phyloP scores from a whole-genome alignment of 139 green algal species.

The Chlorella ohadii region DNA sequence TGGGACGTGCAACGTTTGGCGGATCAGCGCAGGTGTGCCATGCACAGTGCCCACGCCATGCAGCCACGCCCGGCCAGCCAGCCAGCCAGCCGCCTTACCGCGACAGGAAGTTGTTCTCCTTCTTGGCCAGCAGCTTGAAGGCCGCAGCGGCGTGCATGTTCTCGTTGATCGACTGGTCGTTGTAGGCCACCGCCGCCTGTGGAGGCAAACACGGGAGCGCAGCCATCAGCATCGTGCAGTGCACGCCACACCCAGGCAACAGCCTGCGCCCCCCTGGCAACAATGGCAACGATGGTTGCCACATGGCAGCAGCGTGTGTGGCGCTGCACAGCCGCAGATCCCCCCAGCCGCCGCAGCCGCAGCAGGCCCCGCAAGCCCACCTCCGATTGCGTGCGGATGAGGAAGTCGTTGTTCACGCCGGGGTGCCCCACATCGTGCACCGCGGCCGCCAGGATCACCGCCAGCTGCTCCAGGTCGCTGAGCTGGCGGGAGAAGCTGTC shows the following conservation, averaged over 20 bases:
- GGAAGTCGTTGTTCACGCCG: slow-evolving; percentile 77
- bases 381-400: slow-evolving; percentile 50
- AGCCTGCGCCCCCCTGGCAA: too few species aligned
- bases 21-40: too few species aligned
- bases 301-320: too few species aligned
- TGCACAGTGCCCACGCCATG: not conserved
- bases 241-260: too few species aligned
- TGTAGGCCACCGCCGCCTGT: slow-evolving; percentile 65
- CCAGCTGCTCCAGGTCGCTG: slow-evolving; percentile 64
- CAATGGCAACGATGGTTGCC: too few species aligned
- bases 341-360: too few species aligned
- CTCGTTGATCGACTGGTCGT: slow-evolving; percentile 74
- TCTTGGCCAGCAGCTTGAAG: slow-evolving; percentile 54
- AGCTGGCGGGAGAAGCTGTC: slow-evolving; percentile 56
- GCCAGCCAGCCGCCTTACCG: not conserved
- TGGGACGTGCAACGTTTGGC: too few species aligned
- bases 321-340: too few species aligned
- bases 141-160: slow-evolving; percentile 64
- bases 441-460: slow-evolving; percentile 62
- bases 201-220: too few species aligned
- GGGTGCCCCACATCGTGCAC: slow-evolving; percentile 78
- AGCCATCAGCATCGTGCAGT: too few species aligned
- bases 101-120: slow-evolving; percentile 58
- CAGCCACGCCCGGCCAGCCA: not conserved
- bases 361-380: not conserved